phyloP scores from a whole-genome alignment of 345 rosid genomes.

The Ceriops tagal region DNA sequence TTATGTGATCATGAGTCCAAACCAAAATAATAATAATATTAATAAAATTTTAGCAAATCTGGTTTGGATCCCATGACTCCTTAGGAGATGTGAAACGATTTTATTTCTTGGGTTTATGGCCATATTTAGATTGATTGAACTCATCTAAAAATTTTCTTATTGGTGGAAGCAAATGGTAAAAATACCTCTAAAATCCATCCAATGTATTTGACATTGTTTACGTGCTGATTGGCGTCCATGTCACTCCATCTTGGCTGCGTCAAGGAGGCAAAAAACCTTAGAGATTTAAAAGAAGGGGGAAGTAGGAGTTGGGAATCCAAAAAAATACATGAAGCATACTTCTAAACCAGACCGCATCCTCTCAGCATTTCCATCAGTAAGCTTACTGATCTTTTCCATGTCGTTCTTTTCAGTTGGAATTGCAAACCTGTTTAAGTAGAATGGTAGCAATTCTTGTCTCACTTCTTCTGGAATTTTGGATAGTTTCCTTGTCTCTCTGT shows the following conservation, averaged over 20 bases:
- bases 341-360: conserved; percentile 17
- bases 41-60: too few species aligned
- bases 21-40: too few species aligned
- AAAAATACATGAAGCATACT: neutral
- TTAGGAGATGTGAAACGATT: too few species aligned
- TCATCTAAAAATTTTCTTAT: neutral
- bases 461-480: conserved; percentile 26
- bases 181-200: conserved; percentile 29
- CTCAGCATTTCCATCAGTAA: conserved; percentile 19
- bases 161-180: neutral
- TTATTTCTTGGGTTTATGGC: neutral
- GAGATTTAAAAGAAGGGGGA: too few species aligned
- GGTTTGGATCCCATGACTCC: too few species aligned
- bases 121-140: neutral
- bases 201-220: conserved; percentile 27
- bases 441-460: conserved; percentile 19
- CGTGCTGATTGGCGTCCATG: conserved; percentile 29
- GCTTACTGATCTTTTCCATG: conserved; percentile 17
- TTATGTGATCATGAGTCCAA: too few species aligned
- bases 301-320: too few species aligned
- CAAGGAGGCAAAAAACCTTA: neutral
- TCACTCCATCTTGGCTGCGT: conserved; percentile 30
- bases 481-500: conserved; percentile 23
- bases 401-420: conserved; percentile 11
- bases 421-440: conserved; percentile 18